phyloP scores from a whole-genome alignment of 768 basidiomycete species.

The Hemileccinum rubropunctum region DNA sequence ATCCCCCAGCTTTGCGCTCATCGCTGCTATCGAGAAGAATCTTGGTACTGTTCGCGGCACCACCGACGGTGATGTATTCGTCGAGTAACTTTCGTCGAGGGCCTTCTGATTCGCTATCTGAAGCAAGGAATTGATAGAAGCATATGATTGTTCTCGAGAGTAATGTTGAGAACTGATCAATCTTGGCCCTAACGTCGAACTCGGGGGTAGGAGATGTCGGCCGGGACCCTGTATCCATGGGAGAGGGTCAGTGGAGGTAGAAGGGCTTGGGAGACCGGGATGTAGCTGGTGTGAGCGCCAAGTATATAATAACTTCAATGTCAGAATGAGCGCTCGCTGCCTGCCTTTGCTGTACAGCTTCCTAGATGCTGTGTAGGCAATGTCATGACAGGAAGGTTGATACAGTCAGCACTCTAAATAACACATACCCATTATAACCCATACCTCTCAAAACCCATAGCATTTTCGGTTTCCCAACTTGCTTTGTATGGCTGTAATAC shows the following conservation, averaged over 20 bases:
- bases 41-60: slow-evolving; percentile 23
- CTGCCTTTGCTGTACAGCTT: neutral
- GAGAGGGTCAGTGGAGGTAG: neutral
- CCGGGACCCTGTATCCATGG: slow-evolving; percentile 13
- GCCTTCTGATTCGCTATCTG: slow-evolving; percentile 21
- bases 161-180: slow-evolving; percentile 21
- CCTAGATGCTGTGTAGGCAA: too few species aligned
- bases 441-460: too few species aligned
- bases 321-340: neutral
- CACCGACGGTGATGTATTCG: slow-evolving; percentile 28
- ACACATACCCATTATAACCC: too few species aligned
- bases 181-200: slow-evolving; percentile 20
- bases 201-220: neutral
- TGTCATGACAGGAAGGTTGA: too few species aligned
- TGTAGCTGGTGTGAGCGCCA: neutral
- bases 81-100: slow-evolving; percentile 23
- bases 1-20: slow-evolving; percentile 21
- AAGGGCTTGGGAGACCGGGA: neutral
- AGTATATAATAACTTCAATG: slow-evolving; percentile 1
- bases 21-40: slow-evolving; percentile 23
- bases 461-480: too few species aligned
- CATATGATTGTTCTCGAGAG: slow-evolving; percentile 25
- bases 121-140: slow-evolving; percentile 27
- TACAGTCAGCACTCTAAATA: too few species aligned
- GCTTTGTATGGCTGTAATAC: too few species aligned